Percentiles rank a stretch among this genome's conserved stretches.
Conservation (phyloP, 1,284 basidiomycete genomes). For the Pseudozyma hubeiensis region DNA sequence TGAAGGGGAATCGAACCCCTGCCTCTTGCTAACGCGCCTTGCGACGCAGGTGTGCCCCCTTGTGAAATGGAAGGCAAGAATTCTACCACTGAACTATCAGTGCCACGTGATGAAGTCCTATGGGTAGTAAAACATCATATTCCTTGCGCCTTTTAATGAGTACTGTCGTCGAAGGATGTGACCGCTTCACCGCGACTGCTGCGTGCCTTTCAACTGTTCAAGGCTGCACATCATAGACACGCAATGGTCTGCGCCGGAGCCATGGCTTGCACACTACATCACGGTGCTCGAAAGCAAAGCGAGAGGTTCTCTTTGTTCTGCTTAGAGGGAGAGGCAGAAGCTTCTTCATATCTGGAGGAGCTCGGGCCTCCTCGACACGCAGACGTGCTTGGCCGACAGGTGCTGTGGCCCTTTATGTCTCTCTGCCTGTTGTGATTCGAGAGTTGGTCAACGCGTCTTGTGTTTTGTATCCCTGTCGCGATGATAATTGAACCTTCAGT, state of each 20-base stretch:
- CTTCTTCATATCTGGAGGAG: background rate
- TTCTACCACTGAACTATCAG: constrained; percentile 8
- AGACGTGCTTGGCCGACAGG: background rate
- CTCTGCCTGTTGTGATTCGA: background rate
- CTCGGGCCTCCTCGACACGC: constrained; percentile 8
- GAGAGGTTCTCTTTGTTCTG: too few species aligned
- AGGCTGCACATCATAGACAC: too few species aligned
- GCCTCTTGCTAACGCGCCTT: constrained; percentile 27
- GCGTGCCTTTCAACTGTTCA: too few species aligned
- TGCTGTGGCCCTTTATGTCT: background rate
- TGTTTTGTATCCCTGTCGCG: background rate
- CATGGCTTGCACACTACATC: too few species aligned
- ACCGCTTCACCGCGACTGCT: too few species aligned
- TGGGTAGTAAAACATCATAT: background rate
- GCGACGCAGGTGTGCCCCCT: constrained; percentile 4
- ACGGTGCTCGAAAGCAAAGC: too few species aligned
- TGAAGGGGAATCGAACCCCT: constrained; percentile 52
- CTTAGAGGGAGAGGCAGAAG: too few species aligned
- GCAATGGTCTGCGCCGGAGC: too few species aligned
- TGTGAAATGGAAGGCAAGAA: constrained; percentile 11
- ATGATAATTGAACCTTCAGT: background rate
- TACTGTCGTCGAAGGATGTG: too few species aligned
- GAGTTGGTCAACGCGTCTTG: constrained; percentile 2
- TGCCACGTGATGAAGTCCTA: background rate
- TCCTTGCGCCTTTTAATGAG: background rate